These are phyloP conservation scores for Aspergillus sp. DNA, from an alignment of 2,329 filamentous ascomycete genomes.

Conservation along the genomic window DNA sequence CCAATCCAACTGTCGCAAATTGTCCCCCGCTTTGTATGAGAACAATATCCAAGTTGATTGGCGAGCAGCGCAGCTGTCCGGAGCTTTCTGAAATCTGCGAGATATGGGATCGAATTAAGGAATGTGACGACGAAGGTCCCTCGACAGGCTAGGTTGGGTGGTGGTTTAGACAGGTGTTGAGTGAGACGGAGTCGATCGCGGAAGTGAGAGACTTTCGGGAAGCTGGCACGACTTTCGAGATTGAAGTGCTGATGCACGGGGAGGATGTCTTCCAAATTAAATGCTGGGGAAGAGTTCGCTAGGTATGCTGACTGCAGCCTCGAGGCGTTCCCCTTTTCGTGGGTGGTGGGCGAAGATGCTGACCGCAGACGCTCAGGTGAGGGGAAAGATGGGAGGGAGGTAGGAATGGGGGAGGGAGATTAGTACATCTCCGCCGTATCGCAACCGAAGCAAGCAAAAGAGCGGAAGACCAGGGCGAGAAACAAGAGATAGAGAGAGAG, in stretches of 20 bases:
- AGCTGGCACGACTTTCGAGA: neutral
- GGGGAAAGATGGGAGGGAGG: constrained; percentile 4
- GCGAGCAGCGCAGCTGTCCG: neutral
- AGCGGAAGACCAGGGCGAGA: neutral
- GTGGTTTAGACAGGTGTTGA: neutral
- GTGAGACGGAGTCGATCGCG: neutral
- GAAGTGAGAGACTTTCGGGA: neutral
- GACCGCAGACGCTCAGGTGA: neutral
- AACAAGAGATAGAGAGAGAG: neutral
- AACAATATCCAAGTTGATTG: neutral
- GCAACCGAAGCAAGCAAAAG: constrained; percentile 3
- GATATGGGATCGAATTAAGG: neutral
- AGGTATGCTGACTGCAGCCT: neutral
- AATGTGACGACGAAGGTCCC: neutral
- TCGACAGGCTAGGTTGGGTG: neutral
- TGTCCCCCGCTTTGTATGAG: neutral
- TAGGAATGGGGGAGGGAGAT: neutral
- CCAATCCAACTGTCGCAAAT: neutral
- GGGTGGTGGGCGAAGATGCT: neutral
- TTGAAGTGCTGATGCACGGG: neutral
- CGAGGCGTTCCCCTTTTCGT: neutral
- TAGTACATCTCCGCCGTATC: constrained; percentile 11
- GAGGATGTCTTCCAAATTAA: neutral
- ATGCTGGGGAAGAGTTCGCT: neutral
- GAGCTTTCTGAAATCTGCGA: neutral